Conservation (phyloP, 495 filamentous ascomycete genomes). For the Aspergillus asperescens region DNA sequence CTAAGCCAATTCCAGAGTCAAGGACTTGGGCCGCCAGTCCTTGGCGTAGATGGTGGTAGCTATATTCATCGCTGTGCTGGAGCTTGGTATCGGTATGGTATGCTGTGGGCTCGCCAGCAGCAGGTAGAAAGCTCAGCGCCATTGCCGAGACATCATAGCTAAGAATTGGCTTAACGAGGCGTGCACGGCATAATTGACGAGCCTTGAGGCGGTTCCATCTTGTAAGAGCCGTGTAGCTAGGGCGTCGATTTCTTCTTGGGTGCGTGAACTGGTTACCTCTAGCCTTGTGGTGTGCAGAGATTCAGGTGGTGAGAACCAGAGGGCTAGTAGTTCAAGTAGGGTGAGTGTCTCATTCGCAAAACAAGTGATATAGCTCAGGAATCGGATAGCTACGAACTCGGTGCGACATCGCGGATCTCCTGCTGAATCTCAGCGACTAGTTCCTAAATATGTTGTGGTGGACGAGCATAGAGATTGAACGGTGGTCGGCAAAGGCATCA, state of each 20-base stretch:
- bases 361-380: too few relatives aligned
- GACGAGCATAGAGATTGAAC: constrained; percentile 84
- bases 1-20: constrained; percentile 55
- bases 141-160: constrained; percentile 81
- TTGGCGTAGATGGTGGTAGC: constrained; percentile 84
- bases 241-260: constrained; percentile 52
- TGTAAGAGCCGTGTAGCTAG: constrained; percentile 52
- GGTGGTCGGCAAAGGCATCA: constrained; percentile 62
- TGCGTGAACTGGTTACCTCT: constrained; percentile 70
- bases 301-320: constrained; percentile 79
- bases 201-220: constrained; percentile 35
- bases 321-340: constrained; percentile 41
- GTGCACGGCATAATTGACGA: constrained; percentile 62
- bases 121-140: constrained; percentile 80
- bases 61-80: constrained; percentile 56
- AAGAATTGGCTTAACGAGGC: constrained; percentile 74
- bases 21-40: constrained; percentile 63
- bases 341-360: neutral
- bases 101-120: constrained; percentile 41
- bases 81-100: constrained; percentile 23
- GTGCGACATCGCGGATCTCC: constrained; percentile 54
- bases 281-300: constrained; percentile 81
- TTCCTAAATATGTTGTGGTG: constrained; percentile 60
- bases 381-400: constrained; percentile 51
- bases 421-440: constrained; percentile 65